Conservation (phyloP, 139 green algal species). For the Chlamydomonas applanata region DNA sequence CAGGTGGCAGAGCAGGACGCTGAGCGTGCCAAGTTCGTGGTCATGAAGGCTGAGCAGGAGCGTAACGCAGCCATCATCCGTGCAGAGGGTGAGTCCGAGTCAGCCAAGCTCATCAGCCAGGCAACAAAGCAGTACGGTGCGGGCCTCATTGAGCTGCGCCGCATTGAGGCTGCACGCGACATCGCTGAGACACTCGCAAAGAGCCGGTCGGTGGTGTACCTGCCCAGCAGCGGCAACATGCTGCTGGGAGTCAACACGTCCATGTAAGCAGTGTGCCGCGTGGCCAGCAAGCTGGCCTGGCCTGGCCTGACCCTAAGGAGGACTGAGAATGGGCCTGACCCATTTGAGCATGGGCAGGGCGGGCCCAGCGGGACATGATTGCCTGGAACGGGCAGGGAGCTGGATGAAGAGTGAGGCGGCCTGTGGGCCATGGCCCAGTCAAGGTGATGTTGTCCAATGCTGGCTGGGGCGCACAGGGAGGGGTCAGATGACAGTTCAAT, state of each 20-base stretch:
- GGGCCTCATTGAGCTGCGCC: constrained; percentile 94
- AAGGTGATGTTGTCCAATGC: too few species aligned
- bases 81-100: constrained; percentile 94
- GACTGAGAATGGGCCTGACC: too few species aligned
- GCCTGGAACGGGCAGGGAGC: too few species aligned
- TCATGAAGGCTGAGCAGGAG: constrained; percentile 93
- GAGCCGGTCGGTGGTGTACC: constrained; percentile 93
- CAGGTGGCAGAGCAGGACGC: constrained; percentile 99
- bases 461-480: too few species aligned
- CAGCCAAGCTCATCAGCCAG: constrained; percentile 92
- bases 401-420: too few species aligned
- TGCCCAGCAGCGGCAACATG: constrained; percentile 88
- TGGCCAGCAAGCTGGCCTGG: too few species aligned
- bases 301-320: too few species aligned
- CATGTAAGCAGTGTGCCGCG: too few species aligned
- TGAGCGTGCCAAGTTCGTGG: constrained; percentile 93
- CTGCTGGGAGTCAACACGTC: constrained; percentile 69
- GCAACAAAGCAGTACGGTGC: constrained; percentile 83
- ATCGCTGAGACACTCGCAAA: constrained; percentile 88
- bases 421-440: too few species aligned
- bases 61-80: constrained; percentile 88
- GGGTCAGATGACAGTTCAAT: too few species aligned
- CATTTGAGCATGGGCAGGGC: too few species aligned
- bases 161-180: constrained; percentile 97
- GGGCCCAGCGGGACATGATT: too few species aligned